Evolutionary conservation across 805 yeast species (phyloP).

Genomic region (Barnettozyma californica): DNA sequence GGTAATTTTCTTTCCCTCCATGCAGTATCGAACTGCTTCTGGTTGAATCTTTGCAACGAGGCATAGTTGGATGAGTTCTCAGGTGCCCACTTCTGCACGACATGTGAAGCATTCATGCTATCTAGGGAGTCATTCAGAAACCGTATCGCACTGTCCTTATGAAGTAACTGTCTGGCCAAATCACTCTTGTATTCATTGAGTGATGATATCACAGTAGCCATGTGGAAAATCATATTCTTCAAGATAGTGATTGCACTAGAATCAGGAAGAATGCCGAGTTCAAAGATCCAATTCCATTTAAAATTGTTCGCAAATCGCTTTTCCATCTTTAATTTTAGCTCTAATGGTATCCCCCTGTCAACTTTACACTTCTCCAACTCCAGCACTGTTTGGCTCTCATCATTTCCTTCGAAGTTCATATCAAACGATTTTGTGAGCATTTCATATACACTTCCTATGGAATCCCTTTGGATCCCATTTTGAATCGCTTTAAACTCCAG

Average conservation of each 20-base stretch:
- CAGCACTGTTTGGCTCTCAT: conserved; percentile 5
- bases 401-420: conserved; percentile 9
- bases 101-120: conserved; percentile 19
- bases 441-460: conserved; percentile 10
- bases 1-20: conserved; percentile 16
- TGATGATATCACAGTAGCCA: conserved; percentile 18
- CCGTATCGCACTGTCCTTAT: conserved; percentile 29
- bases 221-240: conserved; percentile 17
- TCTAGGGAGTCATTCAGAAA: conserved; percentile 26
- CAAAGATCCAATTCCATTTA: conserved; percentile 21
- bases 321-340: conserved; percentile 12
- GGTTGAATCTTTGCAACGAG: conserved; percentile 18
- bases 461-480: conserved; percentile 14
- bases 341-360: conserved; percentile 18
- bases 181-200: conserved; percentile 18
- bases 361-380: conserved; percentile 10
- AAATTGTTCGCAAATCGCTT: conserved; percentile 7
- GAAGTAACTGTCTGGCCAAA: conserved; percentile 17
- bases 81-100: conserved; percentile 30
- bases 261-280: conserved; percentile 18
- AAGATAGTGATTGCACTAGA: conserved; percentile 20
- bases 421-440: conserved; percentile 13
- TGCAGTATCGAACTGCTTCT: conserved; percentile 8
- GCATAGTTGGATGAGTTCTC: conserved; percentile 25
- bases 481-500: conserved; percentile 14